These are phyloP conservation scores for Picea abies DNA, from an alignment of 83 land plant species.

Conservation along the genomic window DNA sequence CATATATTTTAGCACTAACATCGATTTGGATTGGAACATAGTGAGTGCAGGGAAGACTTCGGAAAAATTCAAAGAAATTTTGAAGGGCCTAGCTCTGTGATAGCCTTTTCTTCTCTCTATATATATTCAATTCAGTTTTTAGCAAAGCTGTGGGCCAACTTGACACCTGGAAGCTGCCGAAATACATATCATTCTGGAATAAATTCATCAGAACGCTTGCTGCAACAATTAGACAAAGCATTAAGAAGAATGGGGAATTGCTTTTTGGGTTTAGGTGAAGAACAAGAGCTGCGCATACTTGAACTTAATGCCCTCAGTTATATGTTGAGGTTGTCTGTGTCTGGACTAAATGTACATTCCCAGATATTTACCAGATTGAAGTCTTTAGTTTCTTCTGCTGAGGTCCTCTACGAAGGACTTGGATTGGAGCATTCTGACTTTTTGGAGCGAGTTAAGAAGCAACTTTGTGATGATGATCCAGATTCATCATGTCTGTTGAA, in stretches of 20 bases:
- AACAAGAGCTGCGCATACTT: constrained; percentile 1
- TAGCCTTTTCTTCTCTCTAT: constrained; percentile 12
- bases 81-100: not conserved
- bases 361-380: not conserved
- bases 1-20: not conserved
- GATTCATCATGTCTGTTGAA: not conserved
- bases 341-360: not conserved
- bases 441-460: not conserved
- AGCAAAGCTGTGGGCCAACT: not conserved
- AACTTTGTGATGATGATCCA: constrained; percentile 4
- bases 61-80: constrained; percentile 2
- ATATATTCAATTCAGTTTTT: not conserved
- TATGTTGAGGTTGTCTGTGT: not conserved
- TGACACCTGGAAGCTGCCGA: not conserved
- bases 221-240: constrained; percentile 9
- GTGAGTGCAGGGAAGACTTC: constrained; percentile 1
- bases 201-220: not conserved
- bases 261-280: constrained; percentile 1
- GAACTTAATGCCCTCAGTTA: constrained; percentile 1
- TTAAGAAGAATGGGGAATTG: constrained; percentile 2
- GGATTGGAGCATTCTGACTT: not conserved
- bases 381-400: not conserved
- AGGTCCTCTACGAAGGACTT: constrained; percentile 6
- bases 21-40: not conserved
- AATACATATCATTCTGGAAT: not conserved